Conservation (phyloP, 2,329 filamentous ascomycete species). For the Fonsecaea nubica region DNA sequence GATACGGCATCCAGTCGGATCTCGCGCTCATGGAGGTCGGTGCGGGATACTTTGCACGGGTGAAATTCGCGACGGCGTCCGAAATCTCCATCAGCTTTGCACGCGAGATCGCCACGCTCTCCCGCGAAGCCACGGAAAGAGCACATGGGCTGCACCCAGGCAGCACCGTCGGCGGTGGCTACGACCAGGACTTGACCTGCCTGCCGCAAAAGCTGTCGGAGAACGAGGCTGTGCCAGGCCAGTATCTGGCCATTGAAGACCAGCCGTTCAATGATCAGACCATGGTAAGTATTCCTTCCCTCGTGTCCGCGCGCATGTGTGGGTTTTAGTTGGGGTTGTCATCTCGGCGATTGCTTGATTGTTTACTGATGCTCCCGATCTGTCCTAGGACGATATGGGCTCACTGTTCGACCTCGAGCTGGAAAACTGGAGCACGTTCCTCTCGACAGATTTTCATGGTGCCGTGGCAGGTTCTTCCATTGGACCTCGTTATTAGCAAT, state of each 20-base stretch:
- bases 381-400: not conserved
- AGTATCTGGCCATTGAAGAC: not conserved
- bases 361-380: not conserved
- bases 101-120: not conserved
- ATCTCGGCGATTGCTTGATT: too few relatives aligned
- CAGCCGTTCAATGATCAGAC: not conserved
- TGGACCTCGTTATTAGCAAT: not conserved
- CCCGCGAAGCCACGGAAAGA: conserved; percentile 2
- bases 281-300: not conserved
- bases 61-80: not conserved
- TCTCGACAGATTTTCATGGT: not conserved
- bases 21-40: conserved; percentile 12
- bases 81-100: conserved; percentile 4
- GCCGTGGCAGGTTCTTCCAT: not conserved
- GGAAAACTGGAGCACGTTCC: conserved; percentile 1
- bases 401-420: not conserved
- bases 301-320: not conserved
- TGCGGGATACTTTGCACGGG: conserved; percentile 4
- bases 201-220: not conserved
- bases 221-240: not conserved
- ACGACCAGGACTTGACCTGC: not conserved
- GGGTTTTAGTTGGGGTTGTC: too few relatives aligned
- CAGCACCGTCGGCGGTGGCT: not conserved
- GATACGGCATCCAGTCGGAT: conserved; percentile 4
- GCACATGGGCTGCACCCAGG: not conserved